These are phyloP conservation scores for Millerago galiae DNA, from an alignment of 805 yeast genomes.

Conservation along the genomic window DNA sequence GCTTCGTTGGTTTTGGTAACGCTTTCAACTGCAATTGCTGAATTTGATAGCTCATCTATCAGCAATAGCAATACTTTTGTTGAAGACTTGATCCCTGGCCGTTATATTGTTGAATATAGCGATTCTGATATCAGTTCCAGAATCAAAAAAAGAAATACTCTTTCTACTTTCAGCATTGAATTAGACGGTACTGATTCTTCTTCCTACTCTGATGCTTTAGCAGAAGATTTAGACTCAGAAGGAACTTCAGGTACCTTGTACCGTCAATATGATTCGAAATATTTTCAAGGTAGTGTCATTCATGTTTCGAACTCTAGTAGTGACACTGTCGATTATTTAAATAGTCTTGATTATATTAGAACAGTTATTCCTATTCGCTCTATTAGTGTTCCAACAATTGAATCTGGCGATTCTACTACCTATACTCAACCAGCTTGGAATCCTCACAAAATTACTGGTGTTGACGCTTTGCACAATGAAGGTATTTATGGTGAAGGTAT, in stretches of 20 bases:
- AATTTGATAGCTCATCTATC: neutral
- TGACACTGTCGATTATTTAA: slow-evolving; percentile 10
- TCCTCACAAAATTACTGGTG: slow-evolving; percentile 8
- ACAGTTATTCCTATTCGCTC: slow-evolving; percentile 7
- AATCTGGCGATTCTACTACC: neutral
- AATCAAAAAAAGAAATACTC: neutral
- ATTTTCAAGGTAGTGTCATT: slow-evolving; percentile 12
- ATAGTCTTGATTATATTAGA: slow-evolving; percentile 3
- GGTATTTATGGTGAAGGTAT: slow-evolving; percentile 7
- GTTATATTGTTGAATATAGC: slow-evolving; percentile 9
- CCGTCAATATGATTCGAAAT: slow-evolving; percentile 6
- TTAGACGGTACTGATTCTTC: slow-evolving; percentile 3
- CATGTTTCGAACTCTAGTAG: slow-evolving; percentile 3
- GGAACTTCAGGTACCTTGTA: neutral
- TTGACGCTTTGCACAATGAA: slow-evolving; percentile 4
- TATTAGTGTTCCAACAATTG: slow-evolving; percentile 2
- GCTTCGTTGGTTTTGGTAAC: neutral
- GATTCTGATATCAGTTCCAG: neutral
- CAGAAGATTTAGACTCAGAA: neutral
- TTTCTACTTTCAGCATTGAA: neutral
- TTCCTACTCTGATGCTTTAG: slow-evolving; percentile 3
- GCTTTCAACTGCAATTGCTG: neutral
- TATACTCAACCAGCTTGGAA: slow-evolving; percentile 1
- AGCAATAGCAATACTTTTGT: no score
- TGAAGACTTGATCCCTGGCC: slow-evolving; percentile 6